phyloP scores from a whole-genome alignment of 192 early-diverging fungal genomes.

The Martensiomyces pterosporus region DNA sequence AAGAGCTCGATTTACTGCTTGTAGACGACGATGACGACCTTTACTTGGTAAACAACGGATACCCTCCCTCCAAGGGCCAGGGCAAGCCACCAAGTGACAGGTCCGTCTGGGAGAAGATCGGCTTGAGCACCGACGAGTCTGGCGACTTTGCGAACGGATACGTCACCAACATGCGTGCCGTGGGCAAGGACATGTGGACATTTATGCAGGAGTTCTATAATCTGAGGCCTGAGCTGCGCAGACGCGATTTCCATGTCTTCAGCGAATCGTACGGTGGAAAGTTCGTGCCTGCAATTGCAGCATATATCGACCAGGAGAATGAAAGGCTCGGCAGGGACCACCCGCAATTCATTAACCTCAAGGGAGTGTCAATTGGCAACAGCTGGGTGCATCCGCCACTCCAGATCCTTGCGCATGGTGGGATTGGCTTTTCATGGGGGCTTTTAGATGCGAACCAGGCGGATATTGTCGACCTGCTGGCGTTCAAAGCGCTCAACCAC shows the following conservation, averaged over 20 bases:
- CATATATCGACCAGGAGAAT: conserved; percentile 60
- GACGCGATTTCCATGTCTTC: conserved; percentile 60
- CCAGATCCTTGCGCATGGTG: conserved; percentile 45
- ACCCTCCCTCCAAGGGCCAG: conserved; percentile 2
- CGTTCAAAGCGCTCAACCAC: conserved; percentile 42
- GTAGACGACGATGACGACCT: conserved; percentile 11
- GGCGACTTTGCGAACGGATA: conserved; percentile 61
- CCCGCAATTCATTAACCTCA: conserved; percentile 42
- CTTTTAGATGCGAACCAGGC: conserved; percentile 38
- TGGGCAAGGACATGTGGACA: conserved; percentile 61
- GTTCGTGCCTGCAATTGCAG: conserved; percentile 66
- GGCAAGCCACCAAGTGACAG: conserved; percentile 13
- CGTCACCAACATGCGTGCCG: conserved; percentile 63
- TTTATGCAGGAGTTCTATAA: conserved; percentile 72
- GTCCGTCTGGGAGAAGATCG: conserved; percentile 39
- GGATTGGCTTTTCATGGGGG: conserved; percentile 40
- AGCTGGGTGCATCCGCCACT: conserved; percentile 42
- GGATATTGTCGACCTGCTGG: conserved; percentile 38
- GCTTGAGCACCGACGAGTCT: conserved; percentile 23
- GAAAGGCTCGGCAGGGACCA: conserved; percentile 13
- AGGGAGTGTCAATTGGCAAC: conserved; percentile 57
- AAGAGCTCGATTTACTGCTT: too few species aligned
- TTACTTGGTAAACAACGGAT: conserved; percentile 40
- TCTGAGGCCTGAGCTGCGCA: conserved; percentile 58
- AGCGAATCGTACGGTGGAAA: conserved; percentile 69